Conservation (phyloP, 2,329 filamentous ascomycete species). For the Aspergillus ruber region DNA sequence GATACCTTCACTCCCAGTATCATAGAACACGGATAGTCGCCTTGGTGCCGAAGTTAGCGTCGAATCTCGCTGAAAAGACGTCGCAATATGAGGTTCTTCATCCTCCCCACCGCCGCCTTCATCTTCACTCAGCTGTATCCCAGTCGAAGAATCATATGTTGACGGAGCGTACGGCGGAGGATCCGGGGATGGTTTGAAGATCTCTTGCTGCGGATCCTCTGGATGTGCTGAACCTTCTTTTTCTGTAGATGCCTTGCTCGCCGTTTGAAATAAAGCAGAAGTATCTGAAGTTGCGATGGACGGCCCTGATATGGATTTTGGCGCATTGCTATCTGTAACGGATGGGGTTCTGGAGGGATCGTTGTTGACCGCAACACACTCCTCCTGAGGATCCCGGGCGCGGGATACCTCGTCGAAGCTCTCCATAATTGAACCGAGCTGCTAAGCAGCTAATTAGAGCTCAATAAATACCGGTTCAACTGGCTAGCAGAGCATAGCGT, state of each 20-base stretch:
- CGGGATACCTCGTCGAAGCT: conserved; percentile 33
- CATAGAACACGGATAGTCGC: conserved; percentile 29
- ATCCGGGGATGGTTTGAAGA: conserved; percentile 8
- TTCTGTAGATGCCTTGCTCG: conserved; percentile 10
- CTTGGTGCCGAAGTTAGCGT: conserved; percentile 33
- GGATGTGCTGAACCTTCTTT: conserved; percentile 4
- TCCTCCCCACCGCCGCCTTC: conserved; percentile 36
- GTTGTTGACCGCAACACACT: conserved; percentile 14
- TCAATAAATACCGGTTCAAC: not conserved
- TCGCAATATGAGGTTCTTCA: conserved; percentile 39
- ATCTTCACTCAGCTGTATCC: conserved; percentile 25
- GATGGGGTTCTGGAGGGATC: conserved; percentile 15
- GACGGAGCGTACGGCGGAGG: conserved; percentile 19
- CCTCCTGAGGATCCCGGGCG: conserved; percentile 18
- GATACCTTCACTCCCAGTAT: conserved; percentile 38
- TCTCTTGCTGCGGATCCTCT: conserved; percentile 12
- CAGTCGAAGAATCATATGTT: conserved; percentile 26
- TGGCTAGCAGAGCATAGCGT: not conserved
- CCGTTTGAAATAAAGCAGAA: conserved; percentile 7
- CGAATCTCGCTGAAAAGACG: conserved; percentile 40
- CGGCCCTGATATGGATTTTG: conserved; percentile 7
- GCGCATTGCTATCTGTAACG: conserved; percentile 9
- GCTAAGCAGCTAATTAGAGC: not conserved
- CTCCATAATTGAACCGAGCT: conserved; percentile 23
- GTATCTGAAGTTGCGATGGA: conserved; percentile 5